Conservation (phyloP, 345 rosid species). For the Ricinus communis region DNA sequence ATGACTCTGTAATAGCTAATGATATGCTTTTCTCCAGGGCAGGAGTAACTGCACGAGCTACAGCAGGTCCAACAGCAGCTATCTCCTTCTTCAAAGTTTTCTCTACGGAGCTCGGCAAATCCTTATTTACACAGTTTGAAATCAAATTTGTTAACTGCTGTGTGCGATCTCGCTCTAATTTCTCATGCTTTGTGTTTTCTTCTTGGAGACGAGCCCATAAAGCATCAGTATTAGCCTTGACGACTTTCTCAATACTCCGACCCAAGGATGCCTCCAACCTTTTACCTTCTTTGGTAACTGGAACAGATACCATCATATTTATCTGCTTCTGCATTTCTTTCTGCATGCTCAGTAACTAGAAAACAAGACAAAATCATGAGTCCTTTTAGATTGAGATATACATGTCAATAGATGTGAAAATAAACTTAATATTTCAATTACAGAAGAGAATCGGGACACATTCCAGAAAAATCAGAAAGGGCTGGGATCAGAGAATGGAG, state of each 20-base stretch:
- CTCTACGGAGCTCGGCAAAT: slow-evolving; percentile 26
- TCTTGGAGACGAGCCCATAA: slow-evolving; percentile 33
- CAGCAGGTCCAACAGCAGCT: slow-evolving; percentile 26
- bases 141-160: slow-evolving; percentile 28
- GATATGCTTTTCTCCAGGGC: slow-evolving; percentile 28
- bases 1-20: slow-evolving; percentile 32
- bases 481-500: background rate
- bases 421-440: background rate
- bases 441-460: background rate
- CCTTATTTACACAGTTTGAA: slow-evolving; percentile 24
- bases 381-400: background rate
- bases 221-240: slow-evolving; percentile 30
- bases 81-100: slow-evolving; percentile 34
- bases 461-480: background rate
- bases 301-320: slow-evolving; percentile 17
- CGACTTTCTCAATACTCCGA: slow-evolving; percentile 28
- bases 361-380: background rate
- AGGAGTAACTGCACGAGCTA: slow-evolving; percentile 25
- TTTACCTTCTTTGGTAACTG: slow-evolving; percentile 35
- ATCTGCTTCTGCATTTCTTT: slow-evolving; percentile 37
- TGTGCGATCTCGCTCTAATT: slow-evolving; percentile 21
- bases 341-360: slow-evolving; percentile 23
- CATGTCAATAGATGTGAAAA: background rate
- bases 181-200: slow-evolving; percentile 27
- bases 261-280: slow-evolving; percentile 33